Evolutionary conservation across 768 basidiomycete genomes (phyloP), one percentile per base, ranked within the genome.

Genomic region (Amyloporia xantha): DNA sequence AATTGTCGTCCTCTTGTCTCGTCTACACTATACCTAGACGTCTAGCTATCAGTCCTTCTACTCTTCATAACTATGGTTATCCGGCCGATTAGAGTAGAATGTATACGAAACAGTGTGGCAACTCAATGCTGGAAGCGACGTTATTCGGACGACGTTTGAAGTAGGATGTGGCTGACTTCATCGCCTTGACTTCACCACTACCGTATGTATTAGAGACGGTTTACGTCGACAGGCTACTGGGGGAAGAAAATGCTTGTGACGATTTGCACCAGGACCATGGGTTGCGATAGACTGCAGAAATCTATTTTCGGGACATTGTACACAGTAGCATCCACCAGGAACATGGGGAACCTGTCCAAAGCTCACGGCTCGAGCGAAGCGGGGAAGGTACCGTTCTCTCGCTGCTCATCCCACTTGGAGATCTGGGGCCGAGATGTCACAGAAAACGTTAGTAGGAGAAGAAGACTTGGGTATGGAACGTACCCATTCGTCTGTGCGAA

Each of bases 321-420:
- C n/a, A n/a, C n/a, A n/a, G n/a, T n/a, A n/a, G n/a, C n/a, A n/a
- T n/a, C n/a, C n/a, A n/a, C n/a, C n/a, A n/a, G n/a, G n/a, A n/a
- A n/a, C n/a, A n/a, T n/a, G n/a, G n/a, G n/a, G n/a, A n/a, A n/a
- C n/a, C n/a, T n/a, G n/a, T n/a, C 30, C 15, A 33, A 9, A 43
- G 15, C 25, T 76, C 71, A 82, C 53, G 83, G 83, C 63, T 95
- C 91, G 60, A 96, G 71, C 11, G 90, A 91, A 10, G 90, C 88
- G 27, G 92, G 90, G 82, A 96, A 96, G 19, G 86, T 87, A 50
- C 90, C 91, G 56, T 68, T 83, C 66, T 98, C 93, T 66, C 94
- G 82, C 70, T 97, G 92, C 48, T 95, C 94, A 64, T 99, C 94
- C 74, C 86, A 98, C 72, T 84, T 91, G 60, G 73, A 63, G 65